Base-by-base conservation (phyloP, 331 rosid genomes). In the Prunus yedoensis region DNA sequence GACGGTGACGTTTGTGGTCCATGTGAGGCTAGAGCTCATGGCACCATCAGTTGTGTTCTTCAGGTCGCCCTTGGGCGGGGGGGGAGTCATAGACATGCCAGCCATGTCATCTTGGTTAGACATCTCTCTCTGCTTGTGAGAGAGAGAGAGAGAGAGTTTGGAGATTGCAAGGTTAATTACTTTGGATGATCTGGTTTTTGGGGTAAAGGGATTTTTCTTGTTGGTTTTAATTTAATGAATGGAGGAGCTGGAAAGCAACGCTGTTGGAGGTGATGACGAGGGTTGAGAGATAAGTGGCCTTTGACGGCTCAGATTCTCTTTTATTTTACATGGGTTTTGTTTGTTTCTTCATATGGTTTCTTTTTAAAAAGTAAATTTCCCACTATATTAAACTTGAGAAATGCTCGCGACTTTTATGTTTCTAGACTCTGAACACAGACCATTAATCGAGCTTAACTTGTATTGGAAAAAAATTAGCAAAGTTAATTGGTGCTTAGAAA, bases 1-100 rank as follows among this genome's bases (percentile, higher is more conserved):
- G 60, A 91, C 73, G 35, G 27, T 80, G 49, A 83, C 98, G 13
- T 83, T 56, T 76, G 66, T 88, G 35, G 92, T 91, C 98, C 96
- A 91, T n/a, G 88, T 88, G 76, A 93, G 80, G 76, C 84, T 85
- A 85, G 71, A 78, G 50, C 72, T 86, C 90, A 10, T 69, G 68
- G 63, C 84, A 70, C 75, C 18, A 77, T 68, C 79, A 3, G 77
- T 25, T 74, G 83, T 80, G 83, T 80, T 80, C 17, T 74, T 66
- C 89, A 77, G 84, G 81, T 71, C 69, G 77, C 84, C 80, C 80
- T n/a, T 25, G 43, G 79, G 79, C 67, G 72, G 0, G 1, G 43
- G 73, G 21, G 79, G 51, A 20, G 53, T 3, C 73, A 54, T 66
- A 18, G 13, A 27, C 76, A 56, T 76, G n/a, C 49, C 75, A 5